Conservation (phyloP, 2,329 filamentous ascomycete species). For the Clonostachys chloroleuca region DNA sequence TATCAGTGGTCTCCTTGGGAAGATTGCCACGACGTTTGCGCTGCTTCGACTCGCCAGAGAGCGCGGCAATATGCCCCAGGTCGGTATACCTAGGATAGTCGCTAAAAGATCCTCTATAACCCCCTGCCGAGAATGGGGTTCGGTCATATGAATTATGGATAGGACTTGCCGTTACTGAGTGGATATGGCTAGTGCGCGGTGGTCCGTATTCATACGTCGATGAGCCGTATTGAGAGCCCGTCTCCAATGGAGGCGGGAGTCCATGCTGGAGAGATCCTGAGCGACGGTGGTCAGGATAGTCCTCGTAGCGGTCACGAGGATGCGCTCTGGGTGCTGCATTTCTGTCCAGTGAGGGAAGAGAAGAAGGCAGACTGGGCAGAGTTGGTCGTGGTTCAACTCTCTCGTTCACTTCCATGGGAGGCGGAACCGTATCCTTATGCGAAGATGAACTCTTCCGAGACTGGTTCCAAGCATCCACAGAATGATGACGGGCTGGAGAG, state of each 20-base stretch:
- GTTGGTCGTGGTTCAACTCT: slow-evolving; percentile 26
- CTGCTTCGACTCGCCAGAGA: slow-evolving; percentile 32
- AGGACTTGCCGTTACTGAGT: slow-evolving; percentile 40
- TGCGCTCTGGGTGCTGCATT: slow-evolving; percentile 20
- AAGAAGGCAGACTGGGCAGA: slow-evolving; percentile 33
- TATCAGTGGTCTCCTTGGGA: slow-evolving; percentile 84
- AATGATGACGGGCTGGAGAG: neutral
- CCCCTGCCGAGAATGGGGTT: slow-evolving; percentile 33
- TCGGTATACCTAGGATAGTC: slow-evolving; percentile 20
- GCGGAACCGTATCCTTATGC: slow-evolving; percentile 17
- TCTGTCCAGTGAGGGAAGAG: slow-evolving; percentile 26
- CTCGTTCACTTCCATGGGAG: slow-evolving; percentile 24
- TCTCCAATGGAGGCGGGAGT: neutral
- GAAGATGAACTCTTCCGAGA: neutral
- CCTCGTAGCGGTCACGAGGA: slow-evolving; percentile 19
- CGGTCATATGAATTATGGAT: slow-evolving; percentile 32
- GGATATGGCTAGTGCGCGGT: slow-evolving; percentile 36
- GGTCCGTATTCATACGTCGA: slow-evolving; percentile 28
- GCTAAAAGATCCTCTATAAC: slow-evolving; percentile 30
- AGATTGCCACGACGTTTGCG: slow-evolving; percentile 75
- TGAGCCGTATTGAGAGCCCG: neutral
- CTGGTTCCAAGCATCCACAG: neutral
- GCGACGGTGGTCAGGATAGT: slow-evolving; percentile 26
- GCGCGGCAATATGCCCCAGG: too few species aligned
- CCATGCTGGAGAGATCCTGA: neutral